Percentiles rank a stretch among this genome's conserved stretches.
phyloP scores from a whole-genome alignment of 2,329 filamentous ascomycete species.

The Mollisia scopiformis region DNA sequence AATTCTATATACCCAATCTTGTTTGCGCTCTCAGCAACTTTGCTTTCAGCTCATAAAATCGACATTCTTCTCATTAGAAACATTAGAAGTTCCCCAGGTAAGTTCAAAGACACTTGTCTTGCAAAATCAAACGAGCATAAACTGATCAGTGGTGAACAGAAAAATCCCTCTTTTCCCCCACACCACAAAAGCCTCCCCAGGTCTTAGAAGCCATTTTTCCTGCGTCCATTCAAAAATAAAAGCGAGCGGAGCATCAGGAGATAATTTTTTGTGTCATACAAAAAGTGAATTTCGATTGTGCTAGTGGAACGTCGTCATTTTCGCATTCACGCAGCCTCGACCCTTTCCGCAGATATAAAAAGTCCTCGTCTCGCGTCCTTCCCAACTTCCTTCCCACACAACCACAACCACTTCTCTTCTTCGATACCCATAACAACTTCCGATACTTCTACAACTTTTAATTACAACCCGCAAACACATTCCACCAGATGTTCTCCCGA shows the following conservation, averaged over 20 bases:
- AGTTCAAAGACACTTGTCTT: not conserved
- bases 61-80: not conserved
- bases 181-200: not conserved
- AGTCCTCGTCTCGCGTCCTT: not conserved
- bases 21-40: not conserved
- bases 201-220: not conserved
- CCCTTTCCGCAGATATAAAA: not conserved
- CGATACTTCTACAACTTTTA: not conserved
- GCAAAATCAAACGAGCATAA: not conserved
- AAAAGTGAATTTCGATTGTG: too few species aligned
- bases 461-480: constrained; percentile 4
- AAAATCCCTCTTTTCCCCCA: not conserved
- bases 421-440: not conserved
- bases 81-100: not conserved
- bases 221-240: not conserved
- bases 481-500: constrained; percentile 29
- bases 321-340: not conserved
- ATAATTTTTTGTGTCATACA: not conserved
- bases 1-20: constrained; percentile 2
- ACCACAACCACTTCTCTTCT: not conserved
- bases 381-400: not conserved
- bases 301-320: not conserved
- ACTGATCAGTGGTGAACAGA: not conserved
- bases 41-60: not conserved
- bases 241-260: not conserved